phyloP scores from a whole-genome alignment of 75 land plant species.

The Isoetes taiwanensis region DNA sequence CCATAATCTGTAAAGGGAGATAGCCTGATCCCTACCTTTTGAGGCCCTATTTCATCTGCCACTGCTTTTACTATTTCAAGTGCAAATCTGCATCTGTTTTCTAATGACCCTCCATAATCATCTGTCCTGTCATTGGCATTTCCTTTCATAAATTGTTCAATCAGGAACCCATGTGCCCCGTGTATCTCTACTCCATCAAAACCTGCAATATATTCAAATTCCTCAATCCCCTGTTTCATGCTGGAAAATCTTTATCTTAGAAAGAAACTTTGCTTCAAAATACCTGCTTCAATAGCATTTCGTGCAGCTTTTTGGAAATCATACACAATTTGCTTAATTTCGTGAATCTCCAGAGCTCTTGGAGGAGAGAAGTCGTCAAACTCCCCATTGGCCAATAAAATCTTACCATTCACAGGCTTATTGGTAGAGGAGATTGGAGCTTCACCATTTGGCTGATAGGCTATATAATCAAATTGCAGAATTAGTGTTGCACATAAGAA shows the following conservation, averaged over 20 bases:
- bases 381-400: not conserved
- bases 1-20: constrained; percentile 12
- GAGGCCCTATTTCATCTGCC: constrained; percentile 21
- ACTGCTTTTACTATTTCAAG: constrained; percentile 24
- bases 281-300: constrained; percentile 2
- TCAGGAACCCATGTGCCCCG: constrained; percentile 31
- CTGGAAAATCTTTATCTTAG: no score
- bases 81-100: constrained; percentile 33
- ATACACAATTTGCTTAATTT: not conserved
- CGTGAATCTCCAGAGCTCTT: not conserved
- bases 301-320: not conserved
- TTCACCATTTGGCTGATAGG: constrained; percentile 3
- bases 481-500: no score
- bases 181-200: constrained; percentile 37
- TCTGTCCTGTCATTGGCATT: constrained; percentile 26
- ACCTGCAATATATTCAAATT: no score
- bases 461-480: no score
- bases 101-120: constrained; percentile 33
- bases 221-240: no score
- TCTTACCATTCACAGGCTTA: not conserved
- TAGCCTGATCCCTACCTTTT: not conserved
- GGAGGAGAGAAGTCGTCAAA: not conserved
- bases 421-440: not conserved
- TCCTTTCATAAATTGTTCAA: constrained; percentile 36
- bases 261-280: no score